Conservation (phyloP, 163 green algal species). For the Volvox carteri region DNA sequence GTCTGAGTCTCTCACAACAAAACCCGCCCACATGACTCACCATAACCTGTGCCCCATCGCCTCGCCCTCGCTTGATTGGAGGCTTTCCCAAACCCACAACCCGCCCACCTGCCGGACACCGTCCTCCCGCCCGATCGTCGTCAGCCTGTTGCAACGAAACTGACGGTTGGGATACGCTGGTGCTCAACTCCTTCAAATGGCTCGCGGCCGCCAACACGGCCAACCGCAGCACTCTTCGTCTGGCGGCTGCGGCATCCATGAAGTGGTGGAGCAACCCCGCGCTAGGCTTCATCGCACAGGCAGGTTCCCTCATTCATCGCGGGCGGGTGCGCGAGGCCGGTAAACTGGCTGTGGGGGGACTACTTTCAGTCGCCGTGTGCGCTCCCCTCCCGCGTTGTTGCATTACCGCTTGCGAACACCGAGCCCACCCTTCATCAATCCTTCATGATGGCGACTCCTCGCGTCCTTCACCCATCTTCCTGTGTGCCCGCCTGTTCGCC, state of each 20-base stretch:
- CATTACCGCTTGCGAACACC: too few relatives aligned
- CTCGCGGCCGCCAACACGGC: neutral
- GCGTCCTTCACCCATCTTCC: neutral
- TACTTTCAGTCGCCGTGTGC: too few relatives aligned
- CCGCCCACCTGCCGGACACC: too few relatives aligned
- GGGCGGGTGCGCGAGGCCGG: neutral
- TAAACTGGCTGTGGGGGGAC: too few relatives aligned
- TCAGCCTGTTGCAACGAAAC: neutral
- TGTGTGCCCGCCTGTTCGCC: too few relatives aligned
- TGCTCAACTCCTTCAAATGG: conserved; percentile 4
- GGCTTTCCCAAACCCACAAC: too few relatives aligned
- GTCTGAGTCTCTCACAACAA: neutral
- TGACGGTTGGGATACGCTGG: neutral
- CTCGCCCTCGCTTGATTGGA: too few relatives aligned
- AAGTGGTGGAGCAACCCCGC: neutral
- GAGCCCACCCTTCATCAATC: too few relatives aligned
- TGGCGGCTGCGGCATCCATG: neutral
- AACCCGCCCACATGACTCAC: too few relatives aligned
- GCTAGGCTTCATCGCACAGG: neutral
- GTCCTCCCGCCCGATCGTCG: too few relatives aligned
- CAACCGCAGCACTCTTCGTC: neutral
- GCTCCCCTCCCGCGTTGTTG: too few relatives aligned
- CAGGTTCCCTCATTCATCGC: neutral
- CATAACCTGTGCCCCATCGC: too few relatives aligned
- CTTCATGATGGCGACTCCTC: neutral